Evolutionary conservation across 257 asterid genomes (phyloP), one percentile per base, ranked within the genome.

Genomic region (Leptodermis oblonga): DNA sequence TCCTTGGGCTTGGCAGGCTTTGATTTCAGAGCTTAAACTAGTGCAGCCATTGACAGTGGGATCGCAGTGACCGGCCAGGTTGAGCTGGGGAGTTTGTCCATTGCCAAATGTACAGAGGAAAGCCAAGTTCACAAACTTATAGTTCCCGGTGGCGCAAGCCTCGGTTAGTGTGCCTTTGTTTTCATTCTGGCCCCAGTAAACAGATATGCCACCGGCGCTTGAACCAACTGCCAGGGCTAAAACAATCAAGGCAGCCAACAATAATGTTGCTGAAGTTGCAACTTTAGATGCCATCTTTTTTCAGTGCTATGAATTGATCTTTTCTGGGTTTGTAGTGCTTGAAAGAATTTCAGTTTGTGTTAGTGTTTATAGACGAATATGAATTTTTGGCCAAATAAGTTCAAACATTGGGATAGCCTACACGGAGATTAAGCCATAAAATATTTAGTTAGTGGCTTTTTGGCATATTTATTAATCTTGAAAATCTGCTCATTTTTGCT

Each of bases 171-270:
- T 84, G 4, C 89, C 89, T 60, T 86, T 92, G 13, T 80, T 80
- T 28, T 85, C 86, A 28, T 88, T 86, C 37, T 86, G 90, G 1
- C 92, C 90, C 90, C 89, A 84, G 62, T 83, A 86, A 18, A 88
- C 74, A 4, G 90, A 69, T 14, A 88, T 86, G 30, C 84, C 78
- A 68, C 90, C 90, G 26, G 81, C 82, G 30, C 74, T 72, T 5
- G 83, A 75, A 28, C 68, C 74, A 5, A 25, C 20, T 6, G 14
- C 62, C 30, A 53, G 67, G 0, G 69, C 65, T 26, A 62, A 42
- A 23, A 68, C 23, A 46, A 63, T 22, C 1, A 67, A 22, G 49
- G 49, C 26, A 22, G 20, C 25, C 49, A 51, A n/a, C n/a, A n/a
- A 20, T n/a, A 49, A 48, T 9, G n/a, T 52, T 52, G 34, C 51